phyloP scores from a whole-genome alignment of 352 stramenopile species.

The Lagenidium sp. region DNA sequence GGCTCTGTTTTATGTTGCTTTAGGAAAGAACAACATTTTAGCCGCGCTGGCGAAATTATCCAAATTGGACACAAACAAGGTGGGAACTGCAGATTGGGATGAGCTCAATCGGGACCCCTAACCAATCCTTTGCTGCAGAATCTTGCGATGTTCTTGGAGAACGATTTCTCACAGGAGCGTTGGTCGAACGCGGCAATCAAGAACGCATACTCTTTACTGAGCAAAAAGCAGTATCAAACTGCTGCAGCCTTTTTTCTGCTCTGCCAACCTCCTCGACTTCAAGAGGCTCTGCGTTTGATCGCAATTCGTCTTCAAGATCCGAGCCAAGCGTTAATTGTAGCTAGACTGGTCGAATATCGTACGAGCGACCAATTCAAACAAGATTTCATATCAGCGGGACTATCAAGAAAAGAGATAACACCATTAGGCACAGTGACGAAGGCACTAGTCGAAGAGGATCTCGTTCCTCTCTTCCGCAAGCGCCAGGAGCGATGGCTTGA shows the following conservation, averaged over 20 bases:
- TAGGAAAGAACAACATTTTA: conserved; percentile 77
- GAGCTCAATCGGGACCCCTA: too few relatives aligned
- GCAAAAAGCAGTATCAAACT: conserved; percentile 88
- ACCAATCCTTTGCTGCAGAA: too few relatives aligned
- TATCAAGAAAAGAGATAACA: conserved; percentile 38
- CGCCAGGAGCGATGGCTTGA: conserved; percentile 67
- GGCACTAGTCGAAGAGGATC: conserved; percentile 48
- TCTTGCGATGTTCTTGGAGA: conserved; percentile 61
- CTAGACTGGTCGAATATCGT: conserved; percentile 81
- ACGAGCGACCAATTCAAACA: conserved; percentile 34
- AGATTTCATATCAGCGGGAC: conserved; percentile 32
- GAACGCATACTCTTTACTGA: conserved; percentile 93
- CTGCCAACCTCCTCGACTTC: conserved; percentile 86
- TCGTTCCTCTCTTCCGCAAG: conserved; percentile 54
- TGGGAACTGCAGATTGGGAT: conserved; percentile 16
- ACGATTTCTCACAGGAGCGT: conserved; percentile 75
- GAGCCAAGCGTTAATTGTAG: conserved; percentile 86
- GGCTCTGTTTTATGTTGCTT: conserved; percentile 60
- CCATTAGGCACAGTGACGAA: conserved; percentile 37
- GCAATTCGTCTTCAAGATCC: conserved; percentile 79
- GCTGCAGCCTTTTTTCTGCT: conserved; percentile 92
- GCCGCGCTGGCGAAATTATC: conserved; percentile 64
- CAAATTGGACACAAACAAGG: conserved; percentile 63
- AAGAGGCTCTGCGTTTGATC: conserved; percentile 89
- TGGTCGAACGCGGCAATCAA: conserved; percentile 87